Evolutionary conservation across 345 rosid genomes (phyloP).

Genomic region (Heritiera littoralis): DNA sequence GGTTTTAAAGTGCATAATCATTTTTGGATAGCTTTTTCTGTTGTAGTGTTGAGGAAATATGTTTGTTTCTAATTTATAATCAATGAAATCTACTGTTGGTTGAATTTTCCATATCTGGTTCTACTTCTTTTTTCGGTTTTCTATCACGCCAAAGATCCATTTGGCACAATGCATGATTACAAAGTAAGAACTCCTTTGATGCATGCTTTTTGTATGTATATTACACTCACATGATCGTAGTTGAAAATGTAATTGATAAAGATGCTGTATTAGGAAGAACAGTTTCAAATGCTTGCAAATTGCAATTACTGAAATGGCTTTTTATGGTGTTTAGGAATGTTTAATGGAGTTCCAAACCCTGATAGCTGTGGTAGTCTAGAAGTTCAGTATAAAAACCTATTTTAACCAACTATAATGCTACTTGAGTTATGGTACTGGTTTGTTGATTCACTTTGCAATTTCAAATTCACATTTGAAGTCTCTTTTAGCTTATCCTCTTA

Average conservation of each 20-base stretch:
- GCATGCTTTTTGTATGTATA: not conserved
- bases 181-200: not conserved
- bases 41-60: conserved; percentile 5
- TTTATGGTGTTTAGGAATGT: conserved; percentile 2
- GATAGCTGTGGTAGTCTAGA: not conserved
- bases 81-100: not conserved
- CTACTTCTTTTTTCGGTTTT: not conserved
- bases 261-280: not conserved
- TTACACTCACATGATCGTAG: not conserved
- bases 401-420: not conserved
- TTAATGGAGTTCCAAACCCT: not conserved
- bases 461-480: not conserved
- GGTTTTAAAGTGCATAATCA: not conserved
- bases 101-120: not conserved
- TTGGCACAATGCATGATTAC: not conserved
- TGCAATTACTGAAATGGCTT: not conserved
- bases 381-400: not conserved
- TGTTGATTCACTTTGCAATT: not conserved
- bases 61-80: conserved; percentile 9
- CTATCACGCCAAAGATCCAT: not conserved
- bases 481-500: not conserved
- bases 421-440: not conserved
- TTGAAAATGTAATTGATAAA: not conserved
- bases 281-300: not conserved
- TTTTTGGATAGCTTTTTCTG: not conserved